Base-by-base conservation (phyloP, 208 protist species). In the Trypanosoma grayi region DNA sequence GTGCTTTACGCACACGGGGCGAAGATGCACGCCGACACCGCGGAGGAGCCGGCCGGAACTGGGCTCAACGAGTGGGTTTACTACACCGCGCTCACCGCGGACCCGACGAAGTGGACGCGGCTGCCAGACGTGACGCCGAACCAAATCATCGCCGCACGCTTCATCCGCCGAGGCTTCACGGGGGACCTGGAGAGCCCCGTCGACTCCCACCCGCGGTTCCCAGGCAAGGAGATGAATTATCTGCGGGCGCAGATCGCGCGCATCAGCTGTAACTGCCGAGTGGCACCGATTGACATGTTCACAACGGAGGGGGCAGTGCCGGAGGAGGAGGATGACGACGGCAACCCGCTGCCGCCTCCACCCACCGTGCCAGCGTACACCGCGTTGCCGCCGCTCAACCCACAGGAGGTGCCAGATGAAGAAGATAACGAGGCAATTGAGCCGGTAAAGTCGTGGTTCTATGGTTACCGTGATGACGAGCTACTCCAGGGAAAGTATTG, bases 211-310 rank as follows among this genome's bases (percentile, higher is more conserved):
- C 97, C 97, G 37, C 72, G 75, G 34, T 98, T 98, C 56, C 84
- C 93, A 2, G 97, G 97, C 11, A 57, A 72, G 7, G 97, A 98
- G 76, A 81, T 79, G 58, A 77, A 97, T 70, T 97, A 97, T 73
- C 77, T 98, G 47, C 89, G 97, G 16, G 95, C 97, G 9, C 95
- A 98, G 73, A 97, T 98, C 57, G 91, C 97, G 16, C 92, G 97
- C 74, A 98, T 98, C 69, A 79, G 78, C 20, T 87, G 77, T 60
- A 76, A 81, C 6, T 93, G 81, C 72, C 81, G 77, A n/a, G 76
- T 98, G 30, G 86, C 87, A 1, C 97, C 97, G 18, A 50, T 60
- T 45, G 85, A 87, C 50, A 79, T 85, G 24, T 96, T 80, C 77
- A 83, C 81, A 39, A 88, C 78, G 2, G 92, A 97, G 39, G 80